Conservation (phyloP, 352 stramenopile genomes). For the Saprolegnia diclina region DNA sequence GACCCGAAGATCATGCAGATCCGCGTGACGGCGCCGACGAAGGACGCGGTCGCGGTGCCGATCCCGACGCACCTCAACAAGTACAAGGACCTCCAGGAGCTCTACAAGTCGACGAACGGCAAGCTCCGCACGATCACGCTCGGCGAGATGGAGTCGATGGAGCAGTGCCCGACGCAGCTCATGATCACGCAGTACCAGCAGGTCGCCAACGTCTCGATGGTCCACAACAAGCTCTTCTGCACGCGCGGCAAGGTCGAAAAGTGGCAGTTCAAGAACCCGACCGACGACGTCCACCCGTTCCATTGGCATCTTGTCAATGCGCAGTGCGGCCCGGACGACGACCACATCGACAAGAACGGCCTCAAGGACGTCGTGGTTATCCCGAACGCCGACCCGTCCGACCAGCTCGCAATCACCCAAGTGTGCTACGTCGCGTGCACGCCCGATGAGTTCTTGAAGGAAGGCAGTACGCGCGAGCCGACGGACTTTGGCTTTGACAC, state of each 20-base stretch:
- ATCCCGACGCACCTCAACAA: conserved; percentile 39
- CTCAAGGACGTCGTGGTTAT: conserved; percentile 76
- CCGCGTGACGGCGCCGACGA: conserved; percentile 37
- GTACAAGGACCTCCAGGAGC: conserved; percentile 46
- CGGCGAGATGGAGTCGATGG: conserved; percentile 46
- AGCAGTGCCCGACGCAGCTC: conserved; percentile 37
- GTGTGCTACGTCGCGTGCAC: conserved; percentile 74
- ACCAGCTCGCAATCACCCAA: conserved; percentile 43
- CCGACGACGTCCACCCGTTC: conserved; percentile 66
- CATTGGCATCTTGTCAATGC: conserved; percentile 74
- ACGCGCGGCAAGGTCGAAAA: conserved; percentile 71
- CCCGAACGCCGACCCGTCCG: conserved; percentile 44
- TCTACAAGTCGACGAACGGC: conserved; percentile 44
- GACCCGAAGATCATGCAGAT: conserved; percentile 50
- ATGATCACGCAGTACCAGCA: conserved; percentile 50
- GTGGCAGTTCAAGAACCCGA: conserved; percentile 75
- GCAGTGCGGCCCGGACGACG: conserved; percentile 57
- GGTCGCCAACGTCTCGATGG: conserved; percentile 49
- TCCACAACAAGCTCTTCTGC: conserved; percentile 45
- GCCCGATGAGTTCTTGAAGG: conserved; percentile 56
- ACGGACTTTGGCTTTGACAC: conserved; percentile 63
- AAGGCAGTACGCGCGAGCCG: conserved; percentile 41
- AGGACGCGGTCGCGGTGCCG: conserved; percentile 35
- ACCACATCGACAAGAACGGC: conserved; percentile 55
- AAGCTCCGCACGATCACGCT: conserved; percentile 50